Base-by-base conservation (phyloP, 2,329 filamentous ascomycete species). In the Diplodia corticola region DNA sequence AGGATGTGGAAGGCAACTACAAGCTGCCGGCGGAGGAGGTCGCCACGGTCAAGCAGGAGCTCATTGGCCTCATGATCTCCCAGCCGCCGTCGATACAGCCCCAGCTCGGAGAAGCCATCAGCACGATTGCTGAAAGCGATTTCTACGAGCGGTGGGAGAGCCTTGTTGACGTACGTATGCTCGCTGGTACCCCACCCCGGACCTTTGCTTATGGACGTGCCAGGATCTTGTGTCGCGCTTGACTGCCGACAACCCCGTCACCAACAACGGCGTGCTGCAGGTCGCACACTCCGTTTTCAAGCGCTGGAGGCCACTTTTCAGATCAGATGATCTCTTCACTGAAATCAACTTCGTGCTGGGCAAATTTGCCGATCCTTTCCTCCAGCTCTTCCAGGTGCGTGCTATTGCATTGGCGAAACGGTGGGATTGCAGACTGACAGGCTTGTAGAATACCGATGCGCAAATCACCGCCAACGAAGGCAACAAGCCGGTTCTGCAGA, bases 251-350 rank as follows among this genome's bases (percentile, higher is more conserved):
- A 91, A 98, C 76, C 88, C 90, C 67, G 89, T 89, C 70, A 85
- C 93, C 77, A 99, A 98, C 79, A 92, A 93, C 73, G 96, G 95
- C 70, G 95, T 99, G 20, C 84, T 99, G 68, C 93, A 97, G 80
- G 95, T 99, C 51, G 96, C 96, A 71, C 95, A 99, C 80, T 98
- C 95, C 57, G 98, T 99, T 73, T 99, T 98, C 81, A 91, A 91
- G 77, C 86, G 95, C 77, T 99, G 95, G 95, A 87, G 95, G 70
- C 96, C 95, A 9, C 84, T 99, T 48, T 97, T 96, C 81, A 88
- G 91, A 68, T 97, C 93, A 50, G 92, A 99, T 78, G 92, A 91
- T 60, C 87, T 99, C 12, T 99, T 93, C 78, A 91, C 88, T 40
- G 95, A 99, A 80, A 96, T 99, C 82, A 95, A 97, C 79, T 95